Conservation (phyloP, 139 green algal genomes). For the Gonium pectorale region DNA sequence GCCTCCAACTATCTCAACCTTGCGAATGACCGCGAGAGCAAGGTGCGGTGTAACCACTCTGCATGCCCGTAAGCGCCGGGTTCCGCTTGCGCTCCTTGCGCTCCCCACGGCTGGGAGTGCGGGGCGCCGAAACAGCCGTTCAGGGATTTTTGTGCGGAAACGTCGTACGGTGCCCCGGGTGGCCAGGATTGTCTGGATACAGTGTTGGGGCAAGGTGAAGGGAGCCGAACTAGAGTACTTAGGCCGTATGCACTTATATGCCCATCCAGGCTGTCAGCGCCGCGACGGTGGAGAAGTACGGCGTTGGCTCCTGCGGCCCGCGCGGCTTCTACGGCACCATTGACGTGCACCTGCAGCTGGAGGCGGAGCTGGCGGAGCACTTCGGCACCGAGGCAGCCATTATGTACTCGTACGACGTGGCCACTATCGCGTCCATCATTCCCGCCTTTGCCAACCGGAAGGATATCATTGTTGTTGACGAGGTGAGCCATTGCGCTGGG, state of each 20-base stretch:
- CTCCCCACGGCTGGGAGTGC: too few species aligned
- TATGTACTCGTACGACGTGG: slow-evolving; percentile 96
- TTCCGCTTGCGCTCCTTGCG: too few species aligned
- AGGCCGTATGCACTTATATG: too few species aligned
- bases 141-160: too few species aligned
- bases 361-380: slow-evolving; percentile 81
- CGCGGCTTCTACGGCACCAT: slow-evolving; percentile 99
- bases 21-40: slow-evolving; percentile 47
- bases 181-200: too few species aligned
- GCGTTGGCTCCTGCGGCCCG: slow-evolving; percentile 95
- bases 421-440: slow-evolving; percentile 91
- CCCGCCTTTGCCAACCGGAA: slow-evolving; percentile 92
- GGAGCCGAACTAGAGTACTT: too few species aligned
- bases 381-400: slow-evolving; percentile 89
- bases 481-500: slow-evolving; percentile 56
- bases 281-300: slow-evolving; percentile 91
- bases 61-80: too few species aligned
- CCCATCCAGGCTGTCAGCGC: slow-evolving; percentile 9
- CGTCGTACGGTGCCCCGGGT: too few species aligned
- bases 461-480: slow-evolving; percentile 91
- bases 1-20: slow-evolving; percentile 92
- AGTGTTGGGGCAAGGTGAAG: too few species aligned
- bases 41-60: too few species aligned
- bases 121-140: too few species aligned
- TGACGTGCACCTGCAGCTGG: slow-evolving; percentile 86